phyloP scores from a whole-genome alignment of 2,329 filamentous ascomycete genomes.

The Amylocarpus encephaloides region DNA sequence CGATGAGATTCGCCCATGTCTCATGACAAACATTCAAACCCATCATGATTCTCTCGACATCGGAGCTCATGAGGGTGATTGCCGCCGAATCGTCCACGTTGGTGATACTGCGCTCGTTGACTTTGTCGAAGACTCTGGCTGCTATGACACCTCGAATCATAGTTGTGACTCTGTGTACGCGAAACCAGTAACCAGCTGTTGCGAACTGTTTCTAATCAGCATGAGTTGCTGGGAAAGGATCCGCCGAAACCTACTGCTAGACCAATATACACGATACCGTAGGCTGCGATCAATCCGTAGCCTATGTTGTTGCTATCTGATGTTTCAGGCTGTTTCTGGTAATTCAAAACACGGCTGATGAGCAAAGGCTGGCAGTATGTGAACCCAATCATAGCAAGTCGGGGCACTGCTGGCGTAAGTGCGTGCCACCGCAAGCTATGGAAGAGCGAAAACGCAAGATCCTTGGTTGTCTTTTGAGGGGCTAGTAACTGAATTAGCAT shows the following conservation, averaged over 20 bases:
- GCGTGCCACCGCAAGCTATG: slow-evolving; percentile 14
- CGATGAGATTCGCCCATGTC: slow-evolving; percentile 5
- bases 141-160: slow-evolving; percentile 18
- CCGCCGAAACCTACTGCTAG: slow-evolving; percentile 11
- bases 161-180: slow-evolving; percentile 21
- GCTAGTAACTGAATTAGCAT: too few relatives aligned
- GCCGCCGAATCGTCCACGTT: slow-evolving; percentile 18
- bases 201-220: too few relatives aligned
- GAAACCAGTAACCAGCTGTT: slow-evolving; percentile 31
- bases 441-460: slow-evolving; percentile 11
- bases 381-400: slow-evolving; percentile 23
- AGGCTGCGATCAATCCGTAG: slow-evolving; percentile 20
- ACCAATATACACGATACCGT: slow-evolving; percentile 20
- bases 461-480: slow-evolving; percentile 10
- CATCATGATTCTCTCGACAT: slow-evolving; percentile 19
- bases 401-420: slow-evolving; percentile 13
- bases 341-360: slow-evolving; percentile 12
- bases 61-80: slow-evolving; percentile 24
- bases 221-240: too few relatives aligned
- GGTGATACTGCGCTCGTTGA: slow-evolving; percentile 12
- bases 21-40: slow-evolving; percentile 26
- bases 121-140: slow-evolving; percentile 20
- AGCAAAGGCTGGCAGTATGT: slow-evolving; percentile 24
- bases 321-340: slow-evolving; percentile 1
- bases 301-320: slow-evolving; percentile 11